Evolutionary conservation across 2,329 filamentous ascomycete species (phyloP).

Genomic region (Penicillium sp.): DNA sequence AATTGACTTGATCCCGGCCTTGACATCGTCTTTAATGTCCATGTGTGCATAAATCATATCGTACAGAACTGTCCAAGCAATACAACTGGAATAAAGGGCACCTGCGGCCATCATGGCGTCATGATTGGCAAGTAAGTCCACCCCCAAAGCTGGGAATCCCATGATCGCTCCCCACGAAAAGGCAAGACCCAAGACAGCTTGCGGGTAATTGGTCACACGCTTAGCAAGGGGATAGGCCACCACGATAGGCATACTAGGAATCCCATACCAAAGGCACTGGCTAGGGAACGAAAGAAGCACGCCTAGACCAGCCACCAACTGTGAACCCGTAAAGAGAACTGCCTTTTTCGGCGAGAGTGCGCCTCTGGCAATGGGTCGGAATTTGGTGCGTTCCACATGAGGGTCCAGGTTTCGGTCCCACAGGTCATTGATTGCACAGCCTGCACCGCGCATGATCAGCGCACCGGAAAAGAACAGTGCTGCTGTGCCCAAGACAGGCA

Average conservation of each 20-base stretch:
- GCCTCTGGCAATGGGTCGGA: constrained; percentile 54
- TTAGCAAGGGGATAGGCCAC: constrained; percentile 54
- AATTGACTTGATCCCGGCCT: constrained; percentile 53
- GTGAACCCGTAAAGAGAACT: constrained; percentile 46
- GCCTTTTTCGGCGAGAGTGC: constrained; percentile 49
- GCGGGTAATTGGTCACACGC: constrained; percentile 54
- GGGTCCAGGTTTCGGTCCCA: constrained; percentile 57
- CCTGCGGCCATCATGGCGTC: constrained; percentile 40
- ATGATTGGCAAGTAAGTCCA: constrained; percentile 45
- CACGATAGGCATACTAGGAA: constrained; percentile 47
- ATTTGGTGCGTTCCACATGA: constrained; percentile 51
- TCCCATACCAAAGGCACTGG: constrained; percentile 45
- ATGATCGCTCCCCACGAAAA: constrained; percentile 54
- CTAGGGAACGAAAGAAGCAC: constrained; percentile 46
- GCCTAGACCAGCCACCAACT: constrained; percentile 44
- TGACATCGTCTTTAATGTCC: constrained; percentile 53
- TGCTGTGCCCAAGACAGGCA: constrained; percentile 40
- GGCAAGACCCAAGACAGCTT: constrained; percentile 53
- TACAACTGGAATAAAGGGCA: constrained; percentile 48
- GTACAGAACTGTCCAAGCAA: constrained; percentile 52
- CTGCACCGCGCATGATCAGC: constrained; percentile 52
- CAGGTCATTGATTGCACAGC: constrained; percentile 58
- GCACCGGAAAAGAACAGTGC: constrained; percentile 46
- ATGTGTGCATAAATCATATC: constrained; percentile 56
- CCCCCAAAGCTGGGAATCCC: constrained; percentile 47